A percentile compares a stretch with the other conserved stretches of the same genome.
Conservation (phyloP, 2,329 filamentous ascomycete genomes). For the Fusarium pilosicola region DNA sequence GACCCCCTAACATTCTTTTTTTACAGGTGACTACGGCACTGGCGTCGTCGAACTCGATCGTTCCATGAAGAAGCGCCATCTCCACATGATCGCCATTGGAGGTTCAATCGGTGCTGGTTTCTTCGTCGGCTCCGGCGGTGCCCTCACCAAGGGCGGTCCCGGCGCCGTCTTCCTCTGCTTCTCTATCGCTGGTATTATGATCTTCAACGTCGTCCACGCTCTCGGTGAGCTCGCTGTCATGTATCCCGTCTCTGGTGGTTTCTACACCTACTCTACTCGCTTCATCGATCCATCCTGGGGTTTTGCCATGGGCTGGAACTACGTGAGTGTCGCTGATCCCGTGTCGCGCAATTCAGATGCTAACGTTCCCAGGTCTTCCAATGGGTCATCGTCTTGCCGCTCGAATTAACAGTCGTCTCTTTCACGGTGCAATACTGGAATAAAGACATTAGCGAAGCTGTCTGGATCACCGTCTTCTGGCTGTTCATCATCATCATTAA, state of each 20-base stretch:
- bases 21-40: slow-evolving; percentile 40
- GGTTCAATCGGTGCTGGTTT: slow-evolving; percentile 71
- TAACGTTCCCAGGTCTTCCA: slow-evolving; percentile 52
- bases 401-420: slow-evolving; percentile 61
- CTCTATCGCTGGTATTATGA: slow-evolving; percentile 67
- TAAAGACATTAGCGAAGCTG: slow-evolving; percentile 54
- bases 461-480: slow-evolving; percentile 66
- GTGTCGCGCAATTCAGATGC: neutral
- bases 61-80: slow-evolving; percentile 65
- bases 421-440: slow-evolving; percentile 65
- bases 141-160: slow-evolving; percentile 62
- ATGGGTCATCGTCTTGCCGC: slow-evolving; percentile 61
- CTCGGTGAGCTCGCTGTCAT: slow-evolving; percentile 70
- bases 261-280: slow-evolving; percentile 69
- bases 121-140: slow-evolving; percentile 68
- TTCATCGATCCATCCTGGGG: slow-evolving; percentile 71
- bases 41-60: slow-evolving; percentile 52
- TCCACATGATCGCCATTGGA: slow-evolving; percentile 72
- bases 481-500: slow-evolving; percentile 61
- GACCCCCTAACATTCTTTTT: slow-evolving; percentile 2
- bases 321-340: slow-evolving; percentile 18
- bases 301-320: slow-evolving; percentile 61
- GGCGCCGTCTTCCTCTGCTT: slow-evolving; percentile 61
- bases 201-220: slow-evolving; percentile 70
- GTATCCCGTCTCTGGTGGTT: slow-evolving; percentile 70